Percentiles rank a stretch among this genome's conserved stretches.
Conservation (phyloP, 2,329 filamentous ascomycete genomes). For the Penicillium crustosum region DNA sequence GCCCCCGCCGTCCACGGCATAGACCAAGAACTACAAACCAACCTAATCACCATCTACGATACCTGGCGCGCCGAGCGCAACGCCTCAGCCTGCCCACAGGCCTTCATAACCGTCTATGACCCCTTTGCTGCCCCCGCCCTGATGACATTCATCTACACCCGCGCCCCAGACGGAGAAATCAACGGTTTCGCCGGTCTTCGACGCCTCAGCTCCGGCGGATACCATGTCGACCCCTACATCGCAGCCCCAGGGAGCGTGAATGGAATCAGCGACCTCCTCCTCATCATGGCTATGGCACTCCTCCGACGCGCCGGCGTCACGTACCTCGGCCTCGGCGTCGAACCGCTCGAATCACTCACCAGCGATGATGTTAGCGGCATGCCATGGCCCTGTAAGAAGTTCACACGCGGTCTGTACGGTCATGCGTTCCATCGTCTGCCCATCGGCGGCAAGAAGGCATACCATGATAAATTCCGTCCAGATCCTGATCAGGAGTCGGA, state of each 20-base stretch:
- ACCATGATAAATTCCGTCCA: conserved; percentile 43
- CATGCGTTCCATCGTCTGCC: conserved; percentile 36
- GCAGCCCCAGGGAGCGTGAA: conserved; percentile 35
- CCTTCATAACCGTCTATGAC: conserved; percentile 45
- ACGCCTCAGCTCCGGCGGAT: conserved; percentile 39
- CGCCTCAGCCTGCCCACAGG: conserved; percentile 31
- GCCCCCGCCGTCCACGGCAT: conserved; percentile 31
- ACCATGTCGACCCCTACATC: conserved; percentile 46
- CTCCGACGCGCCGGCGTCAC: conserved; percentile 34
- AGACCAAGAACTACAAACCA: conserved; percentile 32
- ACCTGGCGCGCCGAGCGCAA: conserved; percentile 41
- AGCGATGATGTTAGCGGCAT: conserved; percentile 35
- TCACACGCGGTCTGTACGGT: conserved; percentile 35
- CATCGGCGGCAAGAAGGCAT: conserved; percentile 42
- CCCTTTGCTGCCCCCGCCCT: conserved; percentile 40
- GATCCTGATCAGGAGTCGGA: conserved; percentile 34
- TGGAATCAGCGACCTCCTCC: conserved; percentile 42
- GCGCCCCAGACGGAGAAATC: conserved; percentile 27
- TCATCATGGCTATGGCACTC: conserved; percentile 41
- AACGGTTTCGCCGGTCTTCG: conserved; percentile 45
- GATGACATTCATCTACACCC: conserved; percentile 45
- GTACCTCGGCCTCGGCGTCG: conserved; percentile 43
- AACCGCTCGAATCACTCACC: conserved; percentile 34
- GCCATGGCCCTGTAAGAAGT: conserved; percentile 23
- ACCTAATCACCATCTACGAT: conserved; percentile 40